Evolutionary conservation across 176 grass and related monocot genomes (phyloP).

Genomic region (Oryza officinalis): DNA sequence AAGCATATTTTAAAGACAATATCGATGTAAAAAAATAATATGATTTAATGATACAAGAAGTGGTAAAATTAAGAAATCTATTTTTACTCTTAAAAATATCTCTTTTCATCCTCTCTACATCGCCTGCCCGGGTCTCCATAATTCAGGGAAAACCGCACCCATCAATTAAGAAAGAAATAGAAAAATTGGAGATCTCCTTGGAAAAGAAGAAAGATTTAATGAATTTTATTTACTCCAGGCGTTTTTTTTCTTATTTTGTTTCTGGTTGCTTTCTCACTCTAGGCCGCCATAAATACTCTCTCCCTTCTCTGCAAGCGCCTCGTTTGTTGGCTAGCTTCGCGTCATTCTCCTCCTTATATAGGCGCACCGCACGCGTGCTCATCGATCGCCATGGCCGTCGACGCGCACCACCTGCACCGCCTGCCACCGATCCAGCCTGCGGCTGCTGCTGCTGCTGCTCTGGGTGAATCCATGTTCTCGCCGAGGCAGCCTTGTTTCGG

Average conservation of each 20-base stretch:
- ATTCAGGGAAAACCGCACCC: neutral
- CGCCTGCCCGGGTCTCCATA: neutral
- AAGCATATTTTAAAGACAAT: neutral
- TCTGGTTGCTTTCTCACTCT: constrained; percentile 13
- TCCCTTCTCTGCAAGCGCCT: neutral
- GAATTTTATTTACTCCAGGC: neutral
- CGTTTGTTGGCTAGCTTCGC: constrained; percentile 19
- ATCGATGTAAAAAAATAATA: neutral
- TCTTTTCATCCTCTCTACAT: neutral
- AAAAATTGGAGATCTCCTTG: neutral
- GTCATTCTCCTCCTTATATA: constrained; percentile 28
- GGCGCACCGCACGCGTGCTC: neutral
- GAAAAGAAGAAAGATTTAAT: neutral
- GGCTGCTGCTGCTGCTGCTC: neutral
- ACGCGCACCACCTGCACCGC: constrained; percentile 50
- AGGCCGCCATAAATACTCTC: constrained; percentile 35
- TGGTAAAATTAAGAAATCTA: neutral
- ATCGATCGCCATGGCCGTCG: constrained; percentile 59
- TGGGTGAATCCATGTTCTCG: neutral
- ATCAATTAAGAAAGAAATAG: neutral
- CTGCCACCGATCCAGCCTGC: constrained; percentile 31
- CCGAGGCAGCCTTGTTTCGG: neutral
- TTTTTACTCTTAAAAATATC: too few species aligned
- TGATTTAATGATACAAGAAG: neutral
- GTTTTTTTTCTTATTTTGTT: neutral